Base-by-base conservation (phyloP, 345 rosid species). In the Sonneratia caseolaris region DNA sequence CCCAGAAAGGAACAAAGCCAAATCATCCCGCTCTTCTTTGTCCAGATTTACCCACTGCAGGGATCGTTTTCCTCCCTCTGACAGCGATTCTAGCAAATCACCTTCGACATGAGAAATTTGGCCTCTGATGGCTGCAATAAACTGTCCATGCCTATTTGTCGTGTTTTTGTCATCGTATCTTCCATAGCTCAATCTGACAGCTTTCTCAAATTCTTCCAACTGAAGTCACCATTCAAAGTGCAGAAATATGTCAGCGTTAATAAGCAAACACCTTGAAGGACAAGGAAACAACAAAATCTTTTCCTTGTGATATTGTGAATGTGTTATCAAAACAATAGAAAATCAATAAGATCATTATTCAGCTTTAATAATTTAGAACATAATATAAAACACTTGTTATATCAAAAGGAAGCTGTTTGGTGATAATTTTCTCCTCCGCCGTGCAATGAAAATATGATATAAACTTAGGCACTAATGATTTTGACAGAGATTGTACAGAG, bases 201-300 rank as follows among this genome's bases (percentile, higher is more conserved):
- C 98, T 73, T 80, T 88, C 84, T 88, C 98, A 75, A 90, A 92
- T 82, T 86, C 96, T 61, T 92, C 96, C 88, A 88, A 71, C 96
- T 92, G 82, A 15, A 73, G 73, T 78, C 77, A 76, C 66, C 68
- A 81, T 42, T 37, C 66, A 77, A 57, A 80, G 48, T 66, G 64
- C 53, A 78, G 38, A 43, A 55, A 53, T 18, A 73, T 19, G 48
- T 55, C 70, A 73, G 38, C 7, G 37, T 42, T 19, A 27, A n/a
- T 36, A 56, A 48, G 37, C 5, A n/a, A 8, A 22, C 22, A 24
- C 2, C 21, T 51, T 51, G 42, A 70, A 49, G 42, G 22, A 4
- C 38, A 38, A 70, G 19, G 38, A 65, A 24, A 48, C 68, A 35
- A 65, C 7, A 36, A 65, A 53, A 22, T 22, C 64, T 57, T 57